These are phyloP conservation scores for Leccinum broughii DNA, from an alignment of 768 basidiomycete species.

Conservation along the genomic window DNA sequence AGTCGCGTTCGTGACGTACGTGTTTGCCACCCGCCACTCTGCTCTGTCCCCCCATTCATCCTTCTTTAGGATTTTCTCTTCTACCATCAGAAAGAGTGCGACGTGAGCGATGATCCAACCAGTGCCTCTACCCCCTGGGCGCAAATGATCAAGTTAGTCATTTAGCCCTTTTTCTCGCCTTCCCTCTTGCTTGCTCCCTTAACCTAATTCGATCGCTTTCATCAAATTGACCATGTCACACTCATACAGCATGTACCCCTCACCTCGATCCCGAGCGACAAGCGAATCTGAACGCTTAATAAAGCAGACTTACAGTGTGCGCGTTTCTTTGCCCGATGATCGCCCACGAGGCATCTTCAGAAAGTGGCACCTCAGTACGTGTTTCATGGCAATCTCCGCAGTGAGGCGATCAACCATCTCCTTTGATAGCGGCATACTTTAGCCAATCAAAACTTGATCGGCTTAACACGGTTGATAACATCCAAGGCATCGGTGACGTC, in stretches of 20 bases:
- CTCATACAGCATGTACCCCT: conserved; percentile 37
- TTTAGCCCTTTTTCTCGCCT: conserved; percentile 11
- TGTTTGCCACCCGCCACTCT: conserved; percentile 3
- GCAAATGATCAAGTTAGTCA: conserved; percentile 63
- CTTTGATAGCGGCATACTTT: conserved; percentile 72
- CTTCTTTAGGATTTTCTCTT: conserved; percentile 52
- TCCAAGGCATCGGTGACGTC: conserved; percentile 65
- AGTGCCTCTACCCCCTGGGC: conserved; percentile 70
- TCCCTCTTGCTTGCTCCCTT: conserved; percentile 22
- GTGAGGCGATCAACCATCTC: conserved; percentile 10
- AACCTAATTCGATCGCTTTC: conserved; percentile 34
- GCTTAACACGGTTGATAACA: conserved; percentile 69
- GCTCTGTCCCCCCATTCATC: conserved; percentile 5
- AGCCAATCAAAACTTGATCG: conserved; percentile 73
- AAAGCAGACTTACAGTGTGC: conserved; percentile 57
- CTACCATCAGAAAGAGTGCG: conserved; percentile 51
- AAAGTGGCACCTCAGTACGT: conserved; percentile 56
- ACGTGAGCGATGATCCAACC: conserved; percentile 40
- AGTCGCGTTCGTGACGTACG: conserved; percentile 61
- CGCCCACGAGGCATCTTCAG: conserved; percentile 41
- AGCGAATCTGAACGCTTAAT: conserved; percentile 46
- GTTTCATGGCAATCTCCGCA: conserved; percentile 35
- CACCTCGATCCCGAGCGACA: conserved; percentile 41
- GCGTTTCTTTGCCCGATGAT: conserved; percentile 47
- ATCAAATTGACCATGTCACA: conserved; percentile 18